Percentiles rank a stretch among this genome's conserved stretches.
phyloP scores from a whole-genome alignment of 2,329 filamentous ascomycete genomes.

The Cucurbitaria berberidis region DNA sequence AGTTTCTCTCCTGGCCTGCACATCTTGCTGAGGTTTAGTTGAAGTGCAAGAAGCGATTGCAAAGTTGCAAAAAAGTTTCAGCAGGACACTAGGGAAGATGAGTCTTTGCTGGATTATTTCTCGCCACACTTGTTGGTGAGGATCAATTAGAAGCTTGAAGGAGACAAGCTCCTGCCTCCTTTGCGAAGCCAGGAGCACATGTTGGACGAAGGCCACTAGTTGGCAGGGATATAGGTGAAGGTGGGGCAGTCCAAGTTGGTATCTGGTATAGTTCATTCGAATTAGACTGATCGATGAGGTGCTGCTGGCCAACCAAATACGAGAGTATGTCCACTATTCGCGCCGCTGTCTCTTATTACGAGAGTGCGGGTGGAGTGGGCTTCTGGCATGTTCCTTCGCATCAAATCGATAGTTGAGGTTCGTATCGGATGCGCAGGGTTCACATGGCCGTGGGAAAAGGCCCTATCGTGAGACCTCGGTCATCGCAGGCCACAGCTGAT shows the following conservation, averaged over 20 bases:
- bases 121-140: background rate
- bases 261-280: constrained; percentile 1
- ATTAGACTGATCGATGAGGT: background rate
- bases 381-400: background rate
- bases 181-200: constrained; percentile 1
- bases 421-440: constrained; percentile 1
- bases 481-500: background rate
- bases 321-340: constrained; percentile 4
- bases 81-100: background rate
- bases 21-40: background rate
- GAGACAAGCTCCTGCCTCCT: constrained; percentile 14
- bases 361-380: constrained; percentile 7
- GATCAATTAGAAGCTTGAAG: constrained; percentile 17
- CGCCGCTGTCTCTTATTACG: constrained; percentile 10
- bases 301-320: constrained; percentile 12
- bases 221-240: background rate
- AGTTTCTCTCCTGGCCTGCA: background rate
- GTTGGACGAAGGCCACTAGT: background rate
- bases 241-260: background rate
- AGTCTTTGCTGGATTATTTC: background rate
- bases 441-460: background rate
- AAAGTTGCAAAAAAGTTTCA: background rate
- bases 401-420: constrained; percentile 2
- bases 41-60: background rate
- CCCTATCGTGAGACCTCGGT: background rate